phyloP scores from a whole-genome alignment of 2,329 filamentous ascomycete species.

The Clarireedia paspali region DNA sequence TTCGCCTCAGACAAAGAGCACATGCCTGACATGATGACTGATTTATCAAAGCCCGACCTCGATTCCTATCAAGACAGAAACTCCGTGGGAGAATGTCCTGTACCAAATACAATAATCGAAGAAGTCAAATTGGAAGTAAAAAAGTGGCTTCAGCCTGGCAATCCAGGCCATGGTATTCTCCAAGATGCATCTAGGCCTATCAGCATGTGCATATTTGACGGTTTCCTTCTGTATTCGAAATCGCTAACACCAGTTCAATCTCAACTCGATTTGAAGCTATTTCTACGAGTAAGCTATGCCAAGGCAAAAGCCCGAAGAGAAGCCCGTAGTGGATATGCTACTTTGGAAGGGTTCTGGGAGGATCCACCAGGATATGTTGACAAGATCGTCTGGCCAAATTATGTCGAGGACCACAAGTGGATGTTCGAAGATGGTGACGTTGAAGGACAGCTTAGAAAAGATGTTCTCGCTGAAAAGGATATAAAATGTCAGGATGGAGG shows the following conservation, averaged over 20 bases:
- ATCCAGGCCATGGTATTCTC: constrained; percentile 37
- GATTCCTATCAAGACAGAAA: constrained; percentile 57
- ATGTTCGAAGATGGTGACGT: constrained; percentile 67
- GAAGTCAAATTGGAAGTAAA: constrained; percentile 40
- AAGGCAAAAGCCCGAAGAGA: constrained; percentile 59
- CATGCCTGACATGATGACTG: constrained; percentile 19
- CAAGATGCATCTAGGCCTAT: constrained; percentile 7
- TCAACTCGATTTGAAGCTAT: constrained; percentile 67
- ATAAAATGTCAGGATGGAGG: constrained; percentile 43
- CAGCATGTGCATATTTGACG: constrained; percentile 69
- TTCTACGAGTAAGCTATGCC: constrained; percentile 62
- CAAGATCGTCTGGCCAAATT: constrained; percentile 92
- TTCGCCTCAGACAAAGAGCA: constrained; percentile 19
- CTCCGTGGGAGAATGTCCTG: constrained; percentile 47
- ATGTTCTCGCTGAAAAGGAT: constrained; percentile 36
- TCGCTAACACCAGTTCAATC: constrained; percentile 43
- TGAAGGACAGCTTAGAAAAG: constrained; percentile 41
- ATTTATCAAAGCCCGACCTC: constrained; percentile 36
- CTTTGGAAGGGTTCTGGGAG: constrained; percentile 84
- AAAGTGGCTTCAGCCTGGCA: constrained; percentile 38
- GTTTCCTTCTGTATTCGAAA: constrained; percentile 73
- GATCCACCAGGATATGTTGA: constrained; percentile 95
- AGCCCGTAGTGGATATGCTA: constrained; percentile 69
- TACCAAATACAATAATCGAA: constrained; percentile 40
- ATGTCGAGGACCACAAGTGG: constrained; percentile 72